Conservation (phyloP, 2,329 filamentous ascomycete genomes). For the Pyrenochaeta sp. region DNA sequence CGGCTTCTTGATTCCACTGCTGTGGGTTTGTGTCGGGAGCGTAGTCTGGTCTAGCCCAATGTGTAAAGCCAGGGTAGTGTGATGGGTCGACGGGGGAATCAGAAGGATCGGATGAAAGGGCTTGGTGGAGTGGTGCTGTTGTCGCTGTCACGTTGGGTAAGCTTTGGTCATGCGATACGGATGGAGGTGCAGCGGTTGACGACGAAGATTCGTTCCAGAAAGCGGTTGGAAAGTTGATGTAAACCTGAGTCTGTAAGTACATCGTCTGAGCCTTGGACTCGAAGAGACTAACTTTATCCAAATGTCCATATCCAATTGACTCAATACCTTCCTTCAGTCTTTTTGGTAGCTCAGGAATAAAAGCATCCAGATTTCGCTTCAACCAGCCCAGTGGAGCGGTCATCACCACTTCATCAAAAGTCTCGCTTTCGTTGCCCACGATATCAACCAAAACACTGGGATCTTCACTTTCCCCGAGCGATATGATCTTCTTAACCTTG, state of each 20-base stretch:
- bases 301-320: conserved; percentile 72
- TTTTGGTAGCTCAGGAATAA: conserved; percentile 67
- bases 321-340: conserved; percentile 68
- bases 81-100: conserved; percentile 37
- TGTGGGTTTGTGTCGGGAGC: conserved; percentile 67
- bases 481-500: conserved; percentile 56
- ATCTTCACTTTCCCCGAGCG: conserved; percentile 22
- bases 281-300: conserved; percentile 68
- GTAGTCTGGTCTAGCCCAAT: conserved; percentile 79
- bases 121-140: conserved; percentile 47
- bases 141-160: conserved; percentile 50
- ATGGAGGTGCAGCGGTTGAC: neutral
- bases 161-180: conserved; percentile 20
- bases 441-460: conserved; percentile 53
- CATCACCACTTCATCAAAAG: conserved; percentile 74
- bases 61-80: conserved; percentile 71
- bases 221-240: conserved; percentile 72
- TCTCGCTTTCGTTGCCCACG: conserved; percentile 54
- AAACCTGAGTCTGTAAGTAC: conserved; percentile 40
- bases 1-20: conserved; percentile 77
- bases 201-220: conserved; percentile 69
- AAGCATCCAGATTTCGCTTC: conserved; percentile 54
- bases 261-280: conserved; percentile 30
- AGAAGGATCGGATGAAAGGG: conserved; percentile 25
- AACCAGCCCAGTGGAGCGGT: conserved; percentile 71